Evolutionary conservation across 805 yeast genomes (phyloP).

Genomic region (Phaffomyces thermotolerans): DNA sequence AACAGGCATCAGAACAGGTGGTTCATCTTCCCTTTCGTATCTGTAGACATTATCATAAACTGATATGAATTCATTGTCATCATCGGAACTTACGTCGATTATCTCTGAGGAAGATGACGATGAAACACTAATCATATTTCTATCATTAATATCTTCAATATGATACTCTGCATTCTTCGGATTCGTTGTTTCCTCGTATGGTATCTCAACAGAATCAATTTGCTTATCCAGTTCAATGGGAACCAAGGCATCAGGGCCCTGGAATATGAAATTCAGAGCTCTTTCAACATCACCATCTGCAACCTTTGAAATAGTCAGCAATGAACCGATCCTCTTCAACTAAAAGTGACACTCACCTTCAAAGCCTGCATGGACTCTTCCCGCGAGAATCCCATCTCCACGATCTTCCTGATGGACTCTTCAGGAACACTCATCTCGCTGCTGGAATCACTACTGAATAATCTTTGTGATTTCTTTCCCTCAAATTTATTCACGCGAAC

Average conservation of each 20-base stretch:
- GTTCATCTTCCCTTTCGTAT: slow-evolving; percentile 19
- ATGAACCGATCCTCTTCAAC: background rate
- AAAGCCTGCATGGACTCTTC: slow-evolving; percentile 34
- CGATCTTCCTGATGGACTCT: slow-evolving; percentile 7
- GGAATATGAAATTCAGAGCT: slow-evolving; percentile 30
- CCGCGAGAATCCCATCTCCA: slow-evolving; percentile 34
- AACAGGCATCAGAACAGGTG: slow-evolving; percentile 31
- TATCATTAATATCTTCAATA: background rate
- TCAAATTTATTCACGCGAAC: background rate
- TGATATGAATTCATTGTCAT: slow-evolving; percentile 2
- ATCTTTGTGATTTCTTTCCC: background rate
- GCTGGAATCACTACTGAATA: no score
- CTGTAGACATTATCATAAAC: slow-evolving; percentile 28
- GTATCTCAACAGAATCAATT: background rate
- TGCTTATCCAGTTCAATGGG: no score
- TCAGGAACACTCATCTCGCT: background rate
- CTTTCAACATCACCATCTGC: slow-evolving; percentile 25
- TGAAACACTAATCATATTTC: background rate
- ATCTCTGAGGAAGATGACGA: background rate
- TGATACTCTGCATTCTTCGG: background rate
- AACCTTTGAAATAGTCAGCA: background rate
- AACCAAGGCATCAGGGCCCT: slow-evolving; percentile 1
- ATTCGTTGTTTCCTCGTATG: background rate
- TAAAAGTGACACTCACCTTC: slow-evolving; percentile 8
- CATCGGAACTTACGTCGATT: background rate